These are phyloP conservation scores for Colletotrichum sp. DNA, from an alignment of 2,329 filamentous ascomycete genomes.

Conservation along the genomic window DNA sequence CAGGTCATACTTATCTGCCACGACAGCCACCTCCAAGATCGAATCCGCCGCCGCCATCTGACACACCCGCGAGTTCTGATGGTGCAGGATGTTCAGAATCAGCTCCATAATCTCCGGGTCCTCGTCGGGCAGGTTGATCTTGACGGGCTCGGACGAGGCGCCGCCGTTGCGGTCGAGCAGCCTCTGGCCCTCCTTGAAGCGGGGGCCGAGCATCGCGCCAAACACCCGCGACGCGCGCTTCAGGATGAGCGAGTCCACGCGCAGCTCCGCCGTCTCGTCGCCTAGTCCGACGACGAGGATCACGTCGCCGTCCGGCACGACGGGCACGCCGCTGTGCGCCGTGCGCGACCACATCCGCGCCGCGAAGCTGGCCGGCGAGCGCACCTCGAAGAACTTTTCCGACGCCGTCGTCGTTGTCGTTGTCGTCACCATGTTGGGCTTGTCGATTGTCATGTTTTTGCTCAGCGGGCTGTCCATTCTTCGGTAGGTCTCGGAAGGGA, in stretches of 20 bases:
- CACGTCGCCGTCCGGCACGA: constrained; percentile 23
- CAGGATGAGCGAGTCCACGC: constrained; percentile 25
- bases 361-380: constrained; percentile 16
- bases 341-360: constrained; percentile 19
- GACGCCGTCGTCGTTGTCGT: background rate
- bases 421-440: constrained; percentile 1
- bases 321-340: constrained; percentile 5
- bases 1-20: constrained; percentile 31
- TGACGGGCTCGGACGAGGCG: constrained; percentile 7
- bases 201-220: constrained; percentile 26
- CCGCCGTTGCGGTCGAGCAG: constrained; percentile 11
- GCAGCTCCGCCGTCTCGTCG: constrained; percentile 14
- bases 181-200: constrained; percentile 25
- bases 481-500: background rate
- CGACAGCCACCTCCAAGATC: constrained; percentile 29
- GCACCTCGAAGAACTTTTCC: constrained; percentile 18
- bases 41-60: constrained; percentile 26
- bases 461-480: constrained; percentile 5
- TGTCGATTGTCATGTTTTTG: constrained; percentile 9
- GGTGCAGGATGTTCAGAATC: constrained; percentile 35
- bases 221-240: constrained; percentile 29
- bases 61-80: constrained; percentile 28
- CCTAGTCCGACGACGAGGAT: constrained; percentile 25
- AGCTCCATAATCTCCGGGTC: constrained; percentile 32
- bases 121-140: constrained; percentile 33